These are phyloP conservation scores for Neurospora crassa DNA, from an alignment of 2,329 filamentous ascomycete species.

Conservation along the genomic window DNA sequence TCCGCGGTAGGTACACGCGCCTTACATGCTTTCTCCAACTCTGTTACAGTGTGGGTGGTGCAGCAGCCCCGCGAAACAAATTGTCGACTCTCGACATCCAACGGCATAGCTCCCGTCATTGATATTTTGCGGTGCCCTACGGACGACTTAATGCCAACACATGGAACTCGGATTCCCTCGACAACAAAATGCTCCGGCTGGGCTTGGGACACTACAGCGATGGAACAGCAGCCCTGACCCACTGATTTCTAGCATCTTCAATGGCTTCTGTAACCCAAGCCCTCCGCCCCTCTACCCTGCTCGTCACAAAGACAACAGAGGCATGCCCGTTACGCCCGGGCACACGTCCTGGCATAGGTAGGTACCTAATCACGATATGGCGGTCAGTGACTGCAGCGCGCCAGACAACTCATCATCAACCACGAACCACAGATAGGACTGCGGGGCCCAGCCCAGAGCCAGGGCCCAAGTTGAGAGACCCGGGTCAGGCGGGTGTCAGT, in stretches of 20 bases:
- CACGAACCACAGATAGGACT: not conserved
- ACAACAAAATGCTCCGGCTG: not conserved
- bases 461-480: not conserved
- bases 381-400: not conserved
- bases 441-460: not conserved
- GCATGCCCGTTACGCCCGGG: not conserved
- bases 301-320: not conserved
- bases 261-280: not conserved
- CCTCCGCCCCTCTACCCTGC: not conserved
- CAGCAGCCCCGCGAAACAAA: not conserved
- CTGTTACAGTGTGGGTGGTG: not conserved
- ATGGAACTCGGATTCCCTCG: not conserved
- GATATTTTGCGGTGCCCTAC: not conserved
- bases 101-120: not conserved
- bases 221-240: not conserved
- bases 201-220: not conserved
- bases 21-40: not conserved
- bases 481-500: not conserved
- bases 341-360: not conserved
- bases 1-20: not conserved
- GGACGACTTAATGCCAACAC: not conserved
- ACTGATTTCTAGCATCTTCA: not conserved
- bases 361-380: not conserved
- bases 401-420: not conserved
- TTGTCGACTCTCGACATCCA: not conserved